Evolutionary conservation across 208 protist genomes (phyloP).

Genomic region (Polymyxa betae): DNA sequence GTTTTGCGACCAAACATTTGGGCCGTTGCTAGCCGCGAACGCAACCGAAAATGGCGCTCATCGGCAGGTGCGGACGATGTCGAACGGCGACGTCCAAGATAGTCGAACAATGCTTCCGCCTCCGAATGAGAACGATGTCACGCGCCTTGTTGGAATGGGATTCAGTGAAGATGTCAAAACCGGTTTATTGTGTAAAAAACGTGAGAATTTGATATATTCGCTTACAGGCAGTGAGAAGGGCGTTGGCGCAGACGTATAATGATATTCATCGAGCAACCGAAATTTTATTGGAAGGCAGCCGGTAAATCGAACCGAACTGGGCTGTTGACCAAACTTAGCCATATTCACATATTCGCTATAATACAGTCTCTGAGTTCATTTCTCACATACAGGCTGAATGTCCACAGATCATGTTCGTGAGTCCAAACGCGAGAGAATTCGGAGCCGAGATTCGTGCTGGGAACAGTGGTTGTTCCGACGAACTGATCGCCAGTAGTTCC

Average conservation of each 20-base stretch:
- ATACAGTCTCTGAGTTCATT: background rate
- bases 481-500: background rate
- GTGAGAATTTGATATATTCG: background rate
- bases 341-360: background rate
- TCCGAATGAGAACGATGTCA: conserved; percentile 44
- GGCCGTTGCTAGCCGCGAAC: background rate
- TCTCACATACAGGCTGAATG: conserved; percentile 2
- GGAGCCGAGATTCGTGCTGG: background rate
- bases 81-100: background rate
- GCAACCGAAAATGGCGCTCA: background rate
- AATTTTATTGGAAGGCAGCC: background rate
- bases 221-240: background rate
- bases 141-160: conserved; percentile 11
- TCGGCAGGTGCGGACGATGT: conserved; percentile 2
- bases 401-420: background rate
- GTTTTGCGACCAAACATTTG: background rate
- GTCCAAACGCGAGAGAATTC: background rate
- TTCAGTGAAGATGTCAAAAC: conserved; percentile 20
- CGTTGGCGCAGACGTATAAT: conserved; percentile 8
- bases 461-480: background rate
- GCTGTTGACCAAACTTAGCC: background rate
- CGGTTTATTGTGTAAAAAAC: background rate
- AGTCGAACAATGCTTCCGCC: too few species aligned
- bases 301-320: background rate
- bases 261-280: conserved; percentile 29